Conservation (phyloP, 345 rosid genomes). For the Mercurialis annua region DNA sequence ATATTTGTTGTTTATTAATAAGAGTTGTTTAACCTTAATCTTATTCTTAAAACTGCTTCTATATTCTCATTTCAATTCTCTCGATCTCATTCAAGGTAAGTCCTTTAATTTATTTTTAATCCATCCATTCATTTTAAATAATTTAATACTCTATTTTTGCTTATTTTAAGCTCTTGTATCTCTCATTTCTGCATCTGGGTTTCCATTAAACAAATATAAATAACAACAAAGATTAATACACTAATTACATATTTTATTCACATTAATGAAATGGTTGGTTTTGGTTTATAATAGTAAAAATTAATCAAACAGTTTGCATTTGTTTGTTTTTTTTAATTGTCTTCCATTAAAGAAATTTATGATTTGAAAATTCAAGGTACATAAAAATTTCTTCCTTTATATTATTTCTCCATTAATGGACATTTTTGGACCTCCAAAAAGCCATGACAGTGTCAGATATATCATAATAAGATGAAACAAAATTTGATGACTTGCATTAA, state of each 20-base stretch:
- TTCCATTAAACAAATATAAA: neutral
- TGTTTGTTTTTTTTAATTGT: neutral
- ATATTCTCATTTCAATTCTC: slow-evolving; percentile 11
- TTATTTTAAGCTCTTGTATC: slow-evolving; percentile 1
- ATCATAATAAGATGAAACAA: slow-evolving; percentile 7
- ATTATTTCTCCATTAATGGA: slow-evolving; percentile 31
- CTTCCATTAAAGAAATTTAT: neutral
- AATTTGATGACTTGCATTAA: slow-evolving; percentile 4
- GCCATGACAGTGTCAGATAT: slow-evolving; percentile 16
- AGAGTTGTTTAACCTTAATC: slow-evolving; percentile 12
- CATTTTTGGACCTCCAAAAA: no score
- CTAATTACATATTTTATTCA: neutral
- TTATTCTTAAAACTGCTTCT: slow-evolving; percentile 3
- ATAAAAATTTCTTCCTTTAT: neutral
- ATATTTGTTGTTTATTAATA: slow-evolving; percentile 11
- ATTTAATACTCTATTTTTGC: slow-evolving; percentile 9
- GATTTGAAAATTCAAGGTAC: neutral
- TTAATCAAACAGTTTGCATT: neutral
- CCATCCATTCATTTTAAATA: neutral
- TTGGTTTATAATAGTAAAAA: neutral
- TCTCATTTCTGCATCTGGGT: slow-evolving; percentile 18
- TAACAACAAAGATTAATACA: neutral
- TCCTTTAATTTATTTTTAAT: neutral
- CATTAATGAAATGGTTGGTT: neutral
- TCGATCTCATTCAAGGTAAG: slow-evolving; percentile 26